These are phyloP conservation scores for Rachicladosporium sp. DNA, from an alignment of 2,329 filamentous ascomycete genomes.

Conservation along the genomic window DNA sequence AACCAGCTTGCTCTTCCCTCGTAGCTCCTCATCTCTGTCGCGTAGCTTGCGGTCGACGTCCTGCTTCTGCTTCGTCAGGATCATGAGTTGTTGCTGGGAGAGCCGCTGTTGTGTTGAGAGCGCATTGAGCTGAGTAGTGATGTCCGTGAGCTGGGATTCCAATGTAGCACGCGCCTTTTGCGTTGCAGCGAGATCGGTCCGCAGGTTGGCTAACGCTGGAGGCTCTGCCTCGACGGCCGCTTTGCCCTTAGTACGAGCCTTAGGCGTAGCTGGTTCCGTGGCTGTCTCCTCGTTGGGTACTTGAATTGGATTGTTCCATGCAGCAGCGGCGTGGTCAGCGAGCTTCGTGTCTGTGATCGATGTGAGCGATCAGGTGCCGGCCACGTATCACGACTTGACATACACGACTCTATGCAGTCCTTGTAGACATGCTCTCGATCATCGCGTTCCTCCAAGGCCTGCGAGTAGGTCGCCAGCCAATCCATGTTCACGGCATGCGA, in stretches of 20 bases:
- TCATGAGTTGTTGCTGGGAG: slow-evolving; percentile 51
- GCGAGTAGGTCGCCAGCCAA: slow-evolving; percentile 74
- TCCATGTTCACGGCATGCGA: slow-evolving; percentile 20
- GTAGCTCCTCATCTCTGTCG: slow-evolving; percentile 76
- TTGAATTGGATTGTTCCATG: too few species aligned
- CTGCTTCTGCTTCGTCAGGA: slow-evolving; percentile 52
- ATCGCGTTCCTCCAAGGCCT: slow-evolving; percentile 60
- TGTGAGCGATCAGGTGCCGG: too few species aligned
- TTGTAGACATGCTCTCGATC: slow-evolving; percentile 52
- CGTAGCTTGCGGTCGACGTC: slow-evolving; percentile 53
- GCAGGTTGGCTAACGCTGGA: slow-evolving; percentile 27
- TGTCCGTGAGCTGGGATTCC: slow-evolving; percentile 48
- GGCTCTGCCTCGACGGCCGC: too few species aligned
- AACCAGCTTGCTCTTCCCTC: slow-evolving; percentile 69
- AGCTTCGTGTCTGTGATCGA: too few species aligned
- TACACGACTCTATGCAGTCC: slow-evolving; percentile 64
- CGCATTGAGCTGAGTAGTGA: slow-evolving; percentile 51
- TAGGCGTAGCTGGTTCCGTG: too few species aligned
- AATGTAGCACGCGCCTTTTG: slow-evolving; percentile 61
- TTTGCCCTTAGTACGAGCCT: too few species aligned
- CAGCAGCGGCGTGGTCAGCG: too few species aligned
- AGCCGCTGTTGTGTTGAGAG: slow-evolving; percentile 47
- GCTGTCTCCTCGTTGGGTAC: too few species aligned
- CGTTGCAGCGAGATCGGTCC: slow-evolving; percentile 62
- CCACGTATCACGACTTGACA: too few species aligned